Evolutionary conservation across 345 rosid genomes (phyloP), one percentile per base, ranked within the genome.

Genomic region (Eucalyptus caleyi): DNA sequence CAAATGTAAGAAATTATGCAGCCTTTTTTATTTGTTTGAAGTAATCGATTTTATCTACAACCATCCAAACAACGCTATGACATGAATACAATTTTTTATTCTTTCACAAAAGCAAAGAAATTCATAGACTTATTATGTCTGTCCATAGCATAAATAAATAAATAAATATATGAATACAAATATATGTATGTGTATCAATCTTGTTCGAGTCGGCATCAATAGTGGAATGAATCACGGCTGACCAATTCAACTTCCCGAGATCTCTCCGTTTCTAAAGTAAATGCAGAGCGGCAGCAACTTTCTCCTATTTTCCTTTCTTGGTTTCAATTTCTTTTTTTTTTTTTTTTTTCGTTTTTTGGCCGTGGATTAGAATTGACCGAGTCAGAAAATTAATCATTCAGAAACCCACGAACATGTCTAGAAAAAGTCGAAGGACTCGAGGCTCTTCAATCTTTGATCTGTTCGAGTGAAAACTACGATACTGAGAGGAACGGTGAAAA

Each of bases 1-100:
- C 32, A 62, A 27, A 27, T 5, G n/a, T 27, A 12, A 62, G 69
- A 62, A 27, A 62, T 62, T 62, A 30, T 30, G 32, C 69, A 0
- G 59, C 8, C 1, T 6, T 62, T 60, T 27, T 13, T 30, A 4
- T 62, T 62, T 62, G 4, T 62, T 14, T 30, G 32, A 6, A 62
- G 69, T 30, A 30, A 27, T 13, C 18, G 18, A 62, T 62, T 60
- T 62, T 62, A 27, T 62, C 18, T 60, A 2, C 8, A 62, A 30
- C 16, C 9, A 30, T 27, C 34, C 69, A 62, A 21, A 1, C 11
- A 53, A 21, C 11, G 10, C 26, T 53, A 53, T 53, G 26, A 53
- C 0, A 2, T 21, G 59, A 53, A 8, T 21, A 2, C 0, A 8
- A 53, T 21, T 21, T n/a, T 53, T 53, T 53, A 53, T 53, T 53